Evolutionary conservation across 768 basidiomycete species (phyloP).

Genomic region (Lactarius sp.): DNA sequence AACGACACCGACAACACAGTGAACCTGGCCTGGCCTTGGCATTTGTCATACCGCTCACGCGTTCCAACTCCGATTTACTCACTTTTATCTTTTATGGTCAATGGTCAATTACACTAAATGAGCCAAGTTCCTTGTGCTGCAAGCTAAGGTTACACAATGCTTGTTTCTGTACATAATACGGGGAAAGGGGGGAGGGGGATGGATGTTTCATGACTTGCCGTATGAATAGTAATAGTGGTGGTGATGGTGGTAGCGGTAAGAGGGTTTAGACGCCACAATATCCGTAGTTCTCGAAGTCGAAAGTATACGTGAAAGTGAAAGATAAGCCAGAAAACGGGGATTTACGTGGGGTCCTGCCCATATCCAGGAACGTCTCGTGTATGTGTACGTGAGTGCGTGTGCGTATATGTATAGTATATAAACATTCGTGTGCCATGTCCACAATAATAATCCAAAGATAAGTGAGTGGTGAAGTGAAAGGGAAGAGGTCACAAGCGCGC

Average conservation of each 20-base stretch:
- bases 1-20: not conserved
- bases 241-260: not conserved
- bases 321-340: slow-evolving; percentile 1
- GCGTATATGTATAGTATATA: not conserved
- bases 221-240: not conserved
- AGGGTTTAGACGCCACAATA: slow-evolving; percentile 13
- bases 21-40: slow-evolving; percentile 1
- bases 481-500: not conserved
- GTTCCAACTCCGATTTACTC: slow-evolving; percentile 19
- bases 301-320: not conserved
- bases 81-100: not conserved
- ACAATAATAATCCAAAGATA: not conserved
- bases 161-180: slow-evolving; percentile 9
- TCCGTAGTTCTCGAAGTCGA: not conserved
- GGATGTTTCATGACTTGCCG: not conserved
- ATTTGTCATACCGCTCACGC: slow-evolving; percentile 7
- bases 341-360: slow-evolving; percentile 11
- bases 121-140: not conserved
- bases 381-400: not conserved
- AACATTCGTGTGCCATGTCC: slow-evolving; percentile 4
- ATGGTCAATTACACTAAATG: not conserved
- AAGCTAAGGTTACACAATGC: not conserved
- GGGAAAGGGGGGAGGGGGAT: not conserved
- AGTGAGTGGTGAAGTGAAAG: slow-evolving; percentile 2
- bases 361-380: slow-evolving; percentile 7